Percentiles rank a stretch among this genome's conserved stretches.
These are phyloP conservation scores for Camellia lanceoleosa DNA, from an alignment of 148 eudicot genomes.

Conservation along the genomic window DNA sequence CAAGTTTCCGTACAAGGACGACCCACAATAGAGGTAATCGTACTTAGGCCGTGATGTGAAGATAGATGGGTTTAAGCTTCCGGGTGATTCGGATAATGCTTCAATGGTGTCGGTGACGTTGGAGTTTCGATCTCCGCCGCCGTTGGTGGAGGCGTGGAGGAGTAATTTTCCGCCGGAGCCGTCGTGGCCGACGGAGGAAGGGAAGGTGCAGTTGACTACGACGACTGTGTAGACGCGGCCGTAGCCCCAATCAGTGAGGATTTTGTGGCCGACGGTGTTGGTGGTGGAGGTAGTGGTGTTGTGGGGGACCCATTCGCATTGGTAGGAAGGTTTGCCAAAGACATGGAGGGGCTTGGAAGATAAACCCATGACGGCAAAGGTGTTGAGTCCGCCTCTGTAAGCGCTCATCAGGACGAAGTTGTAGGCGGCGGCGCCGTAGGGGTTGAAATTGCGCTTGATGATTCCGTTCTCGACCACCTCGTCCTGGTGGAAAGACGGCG, in stretches of 20 bases:
- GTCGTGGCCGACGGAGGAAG: conserved; percentile 27
- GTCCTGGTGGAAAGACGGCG: conserved; percentile 14
- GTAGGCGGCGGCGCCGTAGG: conserved; percentile 62
- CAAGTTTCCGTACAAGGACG: conserved; percentile 54
- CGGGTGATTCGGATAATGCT: conserved; percentile 40
- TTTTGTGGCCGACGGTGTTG: conserved; percentile 26
- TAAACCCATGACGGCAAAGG: conserved; percentile 54
- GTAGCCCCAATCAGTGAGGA: conserved; percentile 85
- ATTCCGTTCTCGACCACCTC: conserved; percentile 29
- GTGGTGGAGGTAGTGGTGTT: not conserved
- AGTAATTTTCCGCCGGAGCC: conserved; percentile 41
- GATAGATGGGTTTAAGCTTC: conserved; percentile 9
- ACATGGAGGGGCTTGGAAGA: conserved; percentile 67
- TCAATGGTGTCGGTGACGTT: conserved; percentile 40
- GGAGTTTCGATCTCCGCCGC: conserved; percentile 30
- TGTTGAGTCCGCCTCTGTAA: conserved; percentile 63
- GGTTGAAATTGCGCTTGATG: conserved; percentile 42
- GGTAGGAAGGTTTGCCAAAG: conserved; percentile 52
- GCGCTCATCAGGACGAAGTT: conserved; percentile 74
- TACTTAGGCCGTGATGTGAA: conserved; percentile 46
- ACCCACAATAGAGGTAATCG: conserved; percentile 74
- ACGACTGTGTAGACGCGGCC: conserved; percentile 77
- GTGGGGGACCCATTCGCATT: conserved; percentile 39
- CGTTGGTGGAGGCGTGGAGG: conserved; percentile 46
- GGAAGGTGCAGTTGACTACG: conserved; percentile 73